These are phyloP conservation scores for Chalaropsis ovoidea DNA, from an alignment of 2,329 filamentous ascomycete genomes.

Conservation along the genomic window DNA sequence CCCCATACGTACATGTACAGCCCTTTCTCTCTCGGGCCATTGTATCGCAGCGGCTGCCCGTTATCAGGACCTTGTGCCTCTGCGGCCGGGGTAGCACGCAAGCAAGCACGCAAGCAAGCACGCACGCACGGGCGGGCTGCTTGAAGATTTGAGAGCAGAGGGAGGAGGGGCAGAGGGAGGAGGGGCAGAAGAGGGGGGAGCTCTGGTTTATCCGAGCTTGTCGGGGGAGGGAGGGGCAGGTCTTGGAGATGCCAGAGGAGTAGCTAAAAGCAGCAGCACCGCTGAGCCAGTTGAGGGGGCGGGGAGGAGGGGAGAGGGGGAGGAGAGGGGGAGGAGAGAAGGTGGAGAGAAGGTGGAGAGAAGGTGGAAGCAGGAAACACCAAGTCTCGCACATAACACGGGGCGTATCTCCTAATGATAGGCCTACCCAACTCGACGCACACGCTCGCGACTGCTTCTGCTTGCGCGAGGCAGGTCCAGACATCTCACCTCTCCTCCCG, in stretches of 20 bases:
- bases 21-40: not conserved
- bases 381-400: not conserved
- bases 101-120: not conserved
- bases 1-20: not conserved
- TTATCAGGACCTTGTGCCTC: not conserved
- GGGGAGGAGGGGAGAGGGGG: not conserved
- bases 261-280: not conserved
- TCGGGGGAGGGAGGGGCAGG: not conserved
- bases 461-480: no score
- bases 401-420: not conserved
- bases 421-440: not conserved
- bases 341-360: not conserved
- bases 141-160: slow-evolving; percentile 4
- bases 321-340: not conserved
- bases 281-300: not conserved
- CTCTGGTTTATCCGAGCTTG: not conserved
- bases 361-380: not conserved
- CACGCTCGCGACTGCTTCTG: no score
- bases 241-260: not conserved
- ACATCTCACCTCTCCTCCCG: not conserved
- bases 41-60: not conserved
- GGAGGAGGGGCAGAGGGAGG: not conserved
- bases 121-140: slow-evolving; percentile 3
- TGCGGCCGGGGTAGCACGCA: not conserved
- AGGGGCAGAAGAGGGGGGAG: not conserved